Base-by-base conservation (phyloP, 1,284 basidiomycete genomes). In the Papiliotrema laurentii region DNA sequence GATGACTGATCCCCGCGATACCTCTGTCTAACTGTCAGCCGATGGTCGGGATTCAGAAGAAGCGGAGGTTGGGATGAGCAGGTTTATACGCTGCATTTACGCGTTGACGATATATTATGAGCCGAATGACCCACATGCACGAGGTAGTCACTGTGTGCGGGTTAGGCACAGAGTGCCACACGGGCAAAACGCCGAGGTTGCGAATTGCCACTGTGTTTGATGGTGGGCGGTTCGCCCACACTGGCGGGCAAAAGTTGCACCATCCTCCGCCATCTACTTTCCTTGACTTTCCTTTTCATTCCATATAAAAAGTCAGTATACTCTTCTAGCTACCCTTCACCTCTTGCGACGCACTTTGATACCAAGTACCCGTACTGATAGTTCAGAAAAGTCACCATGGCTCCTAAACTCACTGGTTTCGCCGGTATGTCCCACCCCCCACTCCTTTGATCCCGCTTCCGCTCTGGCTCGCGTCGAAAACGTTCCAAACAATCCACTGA, bases 381-480 rank as follows among this genome's bases (percentile, higher is more conserved):
- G n/a, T 25, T 25, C 10, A 6, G 11, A 30, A 34, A 48, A 16
- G 19, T 36, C 45, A 63, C 53, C 50, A 67, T 67, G 64, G 63
- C 64, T 51, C 62, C 64, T 44, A 67, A 61, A 50, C 58, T 67
- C 43, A 56, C 60, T 47, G 66, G 67, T 50, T 67, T 64, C 60
- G 43, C 60, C 22, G 65, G 66, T 68, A 55, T 28, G 64, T 62
- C 30, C 18, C 14, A 14, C 7, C 38, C 22, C 33, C 40, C 33
- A n/a, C 18, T 43, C 39, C 27, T 40, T 28, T 16, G 10, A 18
- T 35, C 25, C 31, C 26, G 22, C 21, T 16, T 18, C 9, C n/a
- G 7, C 2, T 4, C 14, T 24, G 24, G 19, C n/a, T 18, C 21
- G 18, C 6, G 14, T 33, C n/a, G 13, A n/a, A 18, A 33, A 4